Base-by-base conservation (phyloP, 2,329 filamentous ascomycete genomes). In the Calonectria pseudoreteaudii region DNA sequence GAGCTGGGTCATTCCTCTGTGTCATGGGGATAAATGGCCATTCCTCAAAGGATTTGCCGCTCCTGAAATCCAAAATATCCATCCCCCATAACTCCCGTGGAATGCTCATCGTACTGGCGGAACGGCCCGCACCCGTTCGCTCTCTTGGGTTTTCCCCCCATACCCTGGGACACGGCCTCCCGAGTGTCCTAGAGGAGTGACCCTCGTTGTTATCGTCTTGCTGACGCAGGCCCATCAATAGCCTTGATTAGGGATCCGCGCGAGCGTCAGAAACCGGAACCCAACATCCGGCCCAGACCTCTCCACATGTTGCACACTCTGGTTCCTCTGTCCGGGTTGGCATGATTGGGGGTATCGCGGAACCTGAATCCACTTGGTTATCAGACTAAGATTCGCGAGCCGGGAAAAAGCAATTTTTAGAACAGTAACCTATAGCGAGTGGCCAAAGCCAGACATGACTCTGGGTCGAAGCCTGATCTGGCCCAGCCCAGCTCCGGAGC, bases 61-160 rank as follows among this genome's bases (percentile, higher is more conserved):
- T 34, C 31, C 13, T 36, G 53, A 26, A 38, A 58, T 34, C 56
- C 34, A 47, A 23, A 23, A 47, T 23, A 23, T 13, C 44, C 44
- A 13, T 23, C n/a, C n/a, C 5, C 11, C n/a, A 3, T 8, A 8
- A 34, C 31, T n/a, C 34, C 34, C n/a, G n/a, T 31, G 18, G 41
- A 60, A 66, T 66, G 56, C 56, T 50, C 28, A 50, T 68, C 50
- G n/a, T 68, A 31, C 66, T 56, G 34, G 47, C 62, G 62, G 62
- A 49, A 49, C 62, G 62, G 62, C 38, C 62, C 62, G 62, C 62
- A 36, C 62, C 62, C 30, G 38, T 47, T 50, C 44, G 62, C 31
- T 60, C 31, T 60, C 13, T 47, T 4, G 20, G 44, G 23, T 13
- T 47, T 47, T 44, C n/a, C 7, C 16, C 44, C 44, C n/a, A 47